These are phyloP conservation scores for Microcyclospora tardicrescens DNA, from an alignment of 2,329 filamentous ascomycete genomes.

Conservation along the genomic window DNA sequence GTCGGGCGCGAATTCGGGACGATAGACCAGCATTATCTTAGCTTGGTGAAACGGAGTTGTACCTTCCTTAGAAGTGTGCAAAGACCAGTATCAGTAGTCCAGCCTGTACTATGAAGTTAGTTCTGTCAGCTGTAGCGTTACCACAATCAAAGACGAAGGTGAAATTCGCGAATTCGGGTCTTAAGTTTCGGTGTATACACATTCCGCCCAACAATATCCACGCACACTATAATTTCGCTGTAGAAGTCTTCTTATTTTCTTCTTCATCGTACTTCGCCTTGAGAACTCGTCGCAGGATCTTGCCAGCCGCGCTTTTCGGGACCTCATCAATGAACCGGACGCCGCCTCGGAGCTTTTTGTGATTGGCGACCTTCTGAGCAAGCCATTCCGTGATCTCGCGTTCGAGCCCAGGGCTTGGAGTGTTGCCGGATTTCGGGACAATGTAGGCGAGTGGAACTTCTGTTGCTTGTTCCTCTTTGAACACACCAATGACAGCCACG, in stretches of 20 bases:
- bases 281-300: conserved; percentile 33
- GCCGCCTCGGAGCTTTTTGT: conserved; percentile 34
- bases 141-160: too few species aligned
- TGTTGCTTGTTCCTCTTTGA: conserved; percentile 31
- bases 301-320: conserved; percentile 33
- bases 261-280: conserved; percentile 32
- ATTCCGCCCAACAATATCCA: too few species aligned
- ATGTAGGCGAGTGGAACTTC: conserved; percentile 34
- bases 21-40: too few species aligned
- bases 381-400: conserved; percentile 30
- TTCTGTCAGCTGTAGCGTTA: too few species aligned
- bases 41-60: too few species aligned
- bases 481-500: conserved; percentile 34
- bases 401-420: conserved; percentile 21
- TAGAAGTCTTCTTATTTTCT: conserved; percentile 22
- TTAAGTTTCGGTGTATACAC: too few species aligned
- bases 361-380: conserved; percentile 30
- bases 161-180: too few species aligned
- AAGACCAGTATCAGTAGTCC: too few species aligned
- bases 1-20: too few species aligned
- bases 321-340: conserved; percentile 33
- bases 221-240: conserved; percentile 29
- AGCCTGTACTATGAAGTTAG: too few species aligned
- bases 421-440: conserved; percentile 23
- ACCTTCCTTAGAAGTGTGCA: too few species aligned